Evolutionary conservation across 805 yeast genomes (phyloP), one percentile per base, ranked within the genome.

Genomic region (Kluyveromyces wickerhamii): DNA sequence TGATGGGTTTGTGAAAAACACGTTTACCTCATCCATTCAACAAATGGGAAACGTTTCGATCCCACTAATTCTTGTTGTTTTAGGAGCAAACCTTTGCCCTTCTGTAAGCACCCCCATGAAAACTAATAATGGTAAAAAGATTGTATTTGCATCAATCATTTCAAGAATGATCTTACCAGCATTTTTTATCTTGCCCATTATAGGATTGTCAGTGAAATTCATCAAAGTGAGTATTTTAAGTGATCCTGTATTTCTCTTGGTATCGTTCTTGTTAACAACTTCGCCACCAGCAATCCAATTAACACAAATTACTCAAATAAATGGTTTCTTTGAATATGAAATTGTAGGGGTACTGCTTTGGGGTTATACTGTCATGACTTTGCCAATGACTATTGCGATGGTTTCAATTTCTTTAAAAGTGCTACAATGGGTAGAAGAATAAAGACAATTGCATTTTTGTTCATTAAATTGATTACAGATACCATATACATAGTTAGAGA

Each of bases 201-300:
- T 76, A 32, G 67, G 79, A 4, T 43, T 66, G 10, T 54, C 69
- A 29, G 79, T 74, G 40, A 71, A 70, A 54, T 73, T 58, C 48
- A 49, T 72, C 36, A 63, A 65, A 34, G 59, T 73, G 9, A 62
- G 23, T 62, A 65, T 66, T 34, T 46, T 67, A 21, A 69, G 64
- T 45, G 71, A 76, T 50, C 83, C 83, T 7, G 72, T 77, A 36
- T 76, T 76, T 45, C 52, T 77, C 40, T 67, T 76, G 29, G 77
- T 76, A 28, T 65, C 74, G 9, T 76, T 77, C 44, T 59, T 76
- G 13, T 63, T 76, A 29, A 74, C 81, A 2, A 66, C 73, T 2
- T 68, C 79, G 1, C 83, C 83, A 3, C 82, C 83, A 1, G 83
- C 83, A 6, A 75, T 76, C 43, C 83, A 77, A 57, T 64, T 76